phyloP scores from a whole-genome alignment of 306 rosid genomes.

The Quercus glauca region DNA sequence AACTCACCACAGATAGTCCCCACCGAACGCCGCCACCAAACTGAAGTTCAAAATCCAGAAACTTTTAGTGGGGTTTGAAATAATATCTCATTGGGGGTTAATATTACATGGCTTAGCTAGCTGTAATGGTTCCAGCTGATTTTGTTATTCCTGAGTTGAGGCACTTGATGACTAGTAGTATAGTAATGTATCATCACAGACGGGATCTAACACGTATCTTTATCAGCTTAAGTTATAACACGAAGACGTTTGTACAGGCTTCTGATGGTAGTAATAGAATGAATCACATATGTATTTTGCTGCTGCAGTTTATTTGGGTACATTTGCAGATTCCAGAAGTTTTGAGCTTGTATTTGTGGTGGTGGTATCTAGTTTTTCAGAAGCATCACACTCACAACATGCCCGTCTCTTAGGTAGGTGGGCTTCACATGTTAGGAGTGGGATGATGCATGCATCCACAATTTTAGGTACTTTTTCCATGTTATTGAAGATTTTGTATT shows the following conservation, averaged over 20 bases:
- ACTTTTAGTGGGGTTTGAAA: conserved; percentile 31
- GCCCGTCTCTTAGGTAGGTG: too few species aligned
- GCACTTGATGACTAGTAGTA: background rate
- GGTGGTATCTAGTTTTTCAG: background rate
- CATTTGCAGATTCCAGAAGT: background rate
- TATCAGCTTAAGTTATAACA: background rate
- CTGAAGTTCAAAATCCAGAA: conserved; percentile 24
- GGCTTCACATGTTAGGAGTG: too few species aligned
- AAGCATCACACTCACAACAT: too few species aligned
- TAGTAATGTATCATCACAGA: conserved; percentile 2
- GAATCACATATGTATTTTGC: background rate
- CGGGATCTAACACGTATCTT: background rate
- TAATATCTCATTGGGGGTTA: conserved; percentile 1
- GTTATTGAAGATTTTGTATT: too few species aligned
- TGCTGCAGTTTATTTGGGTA: background rate
- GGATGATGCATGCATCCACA: too few species aligned
- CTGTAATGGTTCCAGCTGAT: background rate
- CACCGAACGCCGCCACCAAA: conserved; percentile 16
- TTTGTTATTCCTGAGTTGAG: conserved; percentile 1
- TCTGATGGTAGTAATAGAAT: background rate
- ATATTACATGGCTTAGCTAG: background rate
- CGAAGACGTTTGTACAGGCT: conserved; percentile 21
- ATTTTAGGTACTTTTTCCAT: too few species aligned
- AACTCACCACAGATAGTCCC: conserved; percentile 22
- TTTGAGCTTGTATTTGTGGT: background rate